Evolutionary conservation across 2,329 filamentous ascomycete species (phyloP), one percentile per base, ranked within the genome.

Genomic region (Aspergillus awamori): DNA sequence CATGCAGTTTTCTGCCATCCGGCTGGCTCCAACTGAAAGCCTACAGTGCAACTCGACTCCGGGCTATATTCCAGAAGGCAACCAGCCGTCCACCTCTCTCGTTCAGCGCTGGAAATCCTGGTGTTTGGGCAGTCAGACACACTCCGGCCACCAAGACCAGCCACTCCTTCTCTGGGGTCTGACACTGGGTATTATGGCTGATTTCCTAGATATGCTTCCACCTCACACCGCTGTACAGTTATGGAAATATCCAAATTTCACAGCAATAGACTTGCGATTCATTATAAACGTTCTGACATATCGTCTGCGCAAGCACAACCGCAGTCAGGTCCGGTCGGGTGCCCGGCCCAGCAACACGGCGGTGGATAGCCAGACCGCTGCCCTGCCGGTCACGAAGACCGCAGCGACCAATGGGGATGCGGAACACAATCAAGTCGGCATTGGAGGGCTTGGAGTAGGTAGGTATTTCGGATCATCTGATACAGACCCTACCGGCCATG

Each of bases 231-330:
- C 86, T 2, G 81, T 89, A 4, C 77, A 84, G 36, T 72, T 89
- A 26, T 90, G 88, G 87, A 83, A 83, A 30, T 89, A 89, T 68
- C 88, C 88, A 0, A 90, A 86, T 1, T 90, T 90, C 69, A 89
- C 87, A 0, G 81, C 84, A 1, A 81, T 80, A 59, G 88, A 90
- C 67, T 79, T 90, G 3, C 79, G 84, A 5, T 76, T 86, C 33
- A 77, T 86, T 10, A 82, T 90, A 57, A 87, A 83, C 78, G 70
- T 87, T 8, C 74, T 89, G 69, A 89, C 87, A 0, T 83, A 84
- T 63, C 75, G 77, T 6, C 83, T 89, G 68, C 83, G 84, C 60
- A 79, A 80, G 63, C 77, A 78, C 58, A 87, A 87, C 62, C 67
- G 72, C 39, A 69, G 67, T 15, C 71, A 72, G 48, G 72, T 76